Evolutionary conservation across 148 eudicot species (phyloP), one percentile per base, ranked within the genome.

Genomic region (Amaranthus palmeri): DNA sequence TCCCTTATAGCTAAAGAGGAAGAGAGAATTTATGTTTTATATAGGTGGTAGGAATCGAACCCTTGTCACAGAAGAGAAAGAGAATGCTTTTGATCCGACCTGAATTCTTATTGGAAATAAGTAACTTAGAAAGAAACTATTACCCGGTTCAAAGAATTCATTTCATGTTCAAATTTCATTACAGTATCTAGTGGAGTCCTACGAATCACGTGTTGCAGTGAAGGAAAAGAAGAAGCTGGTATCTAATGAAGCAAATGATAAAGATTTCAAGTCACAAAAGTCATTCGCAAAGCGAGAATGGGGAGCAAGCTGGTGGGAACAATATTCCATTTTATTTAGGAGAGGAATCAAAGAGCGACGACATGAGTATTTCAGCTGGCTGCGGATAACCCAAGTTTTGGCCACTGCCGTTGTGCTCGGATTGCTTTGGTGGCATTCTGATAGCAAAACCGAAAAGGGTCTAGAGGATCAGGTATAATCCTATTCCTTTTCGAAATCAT

Each of bases 231-330:
- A 82, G 79, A 89, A 83, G 74, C 86, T 89, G 5, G 77, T 78
- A 85, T 67, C 41, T 69, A 87, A 90, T 15, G 47, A 81, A 74
- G 80, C 88, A 8, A 77, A 88, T 14, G 87, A 86, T 15, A 92
- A 89, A 59, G 96, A 87, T 67, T 67, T 84, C 44, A 88, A 88
- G 80, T 65, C 76, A 15, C 80, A 84, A 44, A 48, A 74, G 71
- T 72, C 75, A 17, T 71, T 83, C 3, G 68, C 61, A 47, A 90
- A 86, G 67, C 75, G 92, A 75, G 86, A 89, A 81, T 95, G 99
- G 99, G 99, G 99, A 73, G 93, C 96, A 71, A 91, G 90, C 83
- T 95, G 99, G 99, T 88, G 88, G 72, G 82, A 91, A 59, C 99
- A 91, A 60, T 91, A 83, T 65, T 74, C 82, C 51, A 95, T 95